phyloP scores from a whole-genome alignment of 768 basidiomycete genomes.

The Crucibulum laeve region DNA sequence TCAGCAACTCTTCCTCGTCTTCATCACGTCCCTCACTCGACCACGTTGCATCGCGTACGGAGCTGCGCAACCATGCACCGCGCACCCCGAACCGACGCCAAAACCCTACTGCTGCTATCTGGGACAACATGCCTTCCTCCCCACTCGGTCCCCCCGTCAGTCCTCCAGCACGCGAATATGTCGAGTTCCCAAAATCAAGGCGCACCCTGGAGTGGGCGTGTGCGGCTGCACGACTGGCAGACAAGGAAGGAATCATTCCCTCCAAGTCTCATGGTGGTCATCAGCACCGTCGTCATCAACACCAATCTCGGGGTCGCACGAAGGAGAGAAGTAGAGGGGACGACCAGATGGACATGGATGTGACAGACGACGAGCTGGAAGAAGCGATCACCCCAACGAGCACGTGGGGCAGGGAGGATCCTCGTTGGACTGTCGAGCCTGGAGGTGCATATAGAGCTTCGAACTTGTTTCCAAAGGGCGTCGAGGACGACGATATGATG shows the following conservation, averaged over 20 bases:
- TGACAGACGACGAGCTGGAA: conserved; percentile 60
- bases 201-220: conserved; percentile 74
- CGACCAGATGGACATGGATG: conserved; percentile 26
- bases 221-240: conserved; percentile 50
- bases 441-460: conserved; percentile 7
- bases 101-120: conserved; percentile 33
- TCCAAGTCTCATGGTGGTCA: conserved; percentile 14
- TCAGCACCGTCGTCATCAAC: conserved; percentile 1
- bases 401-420: conserved; percentile 39
- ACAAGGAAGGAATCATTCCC: conserved; percentile 29
- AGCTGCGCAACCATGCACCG: conserved; percentile 36
- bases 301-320: not conserved
- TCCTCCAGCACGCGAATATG: conserved; percentile 42
- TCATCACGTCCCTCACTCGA: conserved; percentile 49
- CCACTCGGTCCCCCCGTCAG: conserved; percentile 53
- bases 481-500: conserved; percentile 64
- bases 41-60: conserved; percentile 51
- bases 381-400: conserved; percentile 65
- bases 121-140: conserved; percentile 61
- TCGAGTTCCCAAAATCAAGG: conserved; percentile 44
- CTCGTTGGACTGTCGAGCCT: conserved; percentile 27
- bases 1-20: conserved; percentile 19
- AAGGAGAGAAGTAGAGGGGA: conserved; percentile 4
- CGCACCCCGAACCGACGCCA: conserved; percentile 35
- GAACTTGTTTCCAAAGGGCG: conserved; percentile 14